These are phyloP conservation scores for Penicillium desertorum DNA, from an alignment of 495 filamentous ascomycete genomes.

Conservation along the genomic window DNA sequence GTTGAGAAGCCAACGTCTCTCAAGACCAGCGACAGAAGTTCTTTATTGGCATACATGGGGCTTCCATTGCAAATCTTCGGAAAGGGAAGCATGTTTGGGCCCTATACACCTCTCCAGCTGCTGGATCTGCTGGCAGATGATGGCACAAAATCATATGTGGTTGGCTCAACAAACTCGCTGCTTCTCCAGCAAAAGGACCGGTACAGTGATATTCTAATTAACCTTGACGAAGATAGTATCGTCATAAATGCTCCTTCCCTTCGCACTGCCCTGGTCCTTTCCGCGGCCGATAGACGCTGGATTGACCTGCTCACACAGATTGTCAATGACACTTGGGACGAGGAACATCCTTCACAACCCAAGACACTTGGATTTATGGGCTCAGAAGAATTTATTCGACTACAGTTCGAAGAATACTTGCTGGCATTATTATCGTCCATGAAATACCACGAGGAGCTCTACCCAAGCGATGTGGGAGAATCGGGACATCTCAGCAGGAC, in stretches of 20 bases:
- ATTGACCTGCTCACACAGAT: conserved; percentile 93
- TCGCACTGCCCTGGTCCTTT: conserved; percentile 72
- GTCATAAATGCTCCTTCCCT: conserved; percentile 80
- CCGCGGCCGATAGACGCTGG: conserved; percentile 88
- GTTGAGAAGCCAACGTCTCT: conserved; percentile 79
- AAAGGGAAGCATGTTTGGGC: conserved; percentile 93
- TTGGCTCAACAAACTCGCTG: conserved; percentile 94
- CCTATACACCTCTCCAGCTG: conserved; percentile 95
- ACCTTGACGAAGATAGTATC: conserved; percentile 87
- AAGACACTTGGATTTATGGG: conserved; percentile 94
- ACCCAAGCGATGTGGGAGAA: conserved; percentile 29
- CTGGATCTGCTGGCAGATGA: conserved; percentile 91
- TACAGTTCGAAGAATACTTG: conserved; percentile 97
- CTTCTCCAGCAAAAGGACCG: conserved; percentile 91
- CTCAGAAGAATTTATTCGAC: conserved; percentile 95
- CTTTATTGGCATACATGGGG: conserved; percentile 90
- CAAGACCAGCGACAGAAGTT: conserved; percentile 86
- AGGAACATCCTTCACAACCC: conserved; percentile 79
- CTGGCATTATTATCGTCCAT: conserved; percentile 82
- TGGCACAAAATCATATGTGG: conserved; percentile 94
- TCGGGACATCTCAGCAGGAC: conserved; percentile 31
- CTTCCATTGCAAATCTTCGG: conserved; percentile 93
- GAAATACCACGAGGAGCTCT: conserved; percentile 83
- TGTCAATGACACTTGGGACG: conserved; percentile 96
- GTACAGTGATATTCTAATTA: conserved; percentile 97